Percentiles rank a stretch among this genome's conserved stretches.
These are phyloP conservation scores for Coffea humblotiana DNA, from an alignment of 305 asterid species.

Conservation along the genomic window DNA sequence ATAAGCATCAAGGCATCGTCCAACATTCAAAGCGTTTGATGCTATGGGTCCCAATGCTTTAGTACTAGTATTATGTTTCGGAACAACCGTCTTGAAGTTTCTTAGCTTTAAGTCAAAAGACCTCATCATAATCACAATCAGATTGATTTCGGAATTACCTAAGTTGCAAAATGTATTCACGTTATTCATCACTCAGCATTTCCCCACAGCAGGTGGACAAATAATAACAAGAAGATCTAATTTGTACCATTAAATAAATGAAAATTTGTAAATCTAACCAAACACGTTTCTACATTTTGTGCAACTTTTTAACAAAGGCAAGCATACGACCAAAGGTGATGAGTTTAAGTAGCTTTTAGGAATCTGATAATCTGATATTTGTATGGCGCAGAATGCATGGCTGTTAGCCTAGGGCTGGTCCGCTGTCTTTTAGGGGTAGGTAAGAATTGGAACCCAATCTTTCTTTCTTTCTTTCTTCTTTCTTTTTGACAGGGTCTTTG, in stretches of 20 bases:
- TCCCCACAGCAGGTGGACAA: neutral
- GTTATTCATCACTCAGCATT: neutral
- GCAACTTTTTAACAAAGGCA: neutral
- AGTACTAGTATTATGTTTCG: neutral
- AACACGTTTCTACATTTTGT: neutral
- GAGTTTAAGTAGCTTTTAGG: neutral
- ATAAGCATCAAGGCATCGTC: neutral
- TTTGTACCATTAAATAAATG: neutral
- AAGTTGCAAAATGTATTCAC: neutral
- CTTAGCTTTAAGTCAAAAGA: no score
- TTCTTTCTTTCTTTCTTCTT: no score
- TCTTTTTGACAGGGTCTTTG: neutral
- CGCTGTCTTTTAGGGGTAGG: conserved; percentile 7
- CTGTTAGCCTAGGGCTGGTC: neutral
- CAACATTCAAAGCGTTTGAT: neutral
- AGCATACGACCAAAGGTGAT: neutral
- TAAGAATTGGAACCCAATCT: neutral
- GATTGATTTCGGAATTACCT: no score
- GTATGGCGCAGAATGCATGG: neutral
- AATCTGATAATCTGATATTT: neutral
- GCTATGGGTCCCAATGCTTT: neutral
- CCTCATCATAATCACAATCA: no score
- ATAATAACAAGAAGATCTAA: neutral
- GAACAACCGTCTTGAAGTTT: no score
- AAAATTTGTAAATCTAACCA: neutral